A percentile compares a stretch with the other conserved stretches of the same genome.
Conservation (phyloP, 2,329 filamentous ascomycete genomes). For the Lecanoromycetidae sp. region DNA sequence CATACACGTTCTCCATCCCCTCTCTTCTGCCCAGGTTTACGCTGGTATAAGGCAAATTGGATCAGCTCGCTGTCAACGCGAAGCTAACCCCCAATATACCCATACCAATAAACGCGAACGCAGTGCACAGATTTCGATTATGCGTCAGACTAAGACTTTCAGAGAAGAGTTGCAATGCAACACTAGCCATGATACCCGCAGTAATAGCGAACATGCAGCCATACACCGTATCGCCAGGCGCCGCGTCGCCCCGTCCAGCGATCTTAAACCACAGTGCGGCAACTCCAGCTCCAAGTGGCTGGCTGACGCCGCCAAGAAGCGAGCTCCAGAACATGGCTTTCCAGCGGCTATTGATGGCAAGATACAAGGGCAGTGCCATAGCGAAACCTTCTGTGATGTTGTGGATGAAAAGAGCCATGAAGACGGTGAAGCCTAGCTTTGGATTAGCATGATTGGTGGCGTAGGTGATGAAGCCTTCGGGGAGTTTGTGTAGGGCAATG, state of each 20-base stretch:
- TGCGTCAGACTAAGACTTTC: constrained; percentile 77
- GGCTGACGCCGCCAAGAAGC: constrained; percentile 71
- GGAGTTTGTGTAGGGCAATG: constrained; percentile 91
- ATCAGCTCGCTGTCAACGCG: constrained; percentile 55
- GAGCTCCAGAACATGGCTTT: constrained; percentile 78
- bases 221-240: constrained; percentile 42
- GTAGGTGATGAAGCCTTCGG: constrained; percentile 78
- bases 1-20: no score
- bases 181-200: constrained; percentile 89
- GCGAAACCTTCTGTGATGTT: constrained; percentile 97
- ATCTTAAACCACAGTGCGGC: constrained; percentile 79
- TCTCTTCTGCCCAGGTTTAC: no score
- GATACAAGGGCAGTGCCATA: constrained; percentile 82
- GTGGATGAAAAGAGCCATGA: constrained; percentile 92
- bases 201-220: constrained; percentile 70
- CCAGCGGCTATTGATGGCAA: constrained; percentile 68
- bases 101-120: constrained; percentile 79
- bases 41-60: not conserved
- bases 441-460: constrained; percentile 96
- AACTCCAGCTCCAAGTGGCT: constrained; percentile 72
- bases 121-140: constrained; percentile 61
- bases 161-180: constrained; percentile 76
- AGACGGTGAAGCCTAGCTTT: constrained; percentile 75
- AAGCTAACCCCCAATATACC: constrained; percentile 71
- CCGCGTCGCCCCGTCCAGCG: constrained; percentile 40